Evolutionary conservation across 768 basidiomycete species (phyloP).

Genomic region (Dioszegia hungarica): DNA sequence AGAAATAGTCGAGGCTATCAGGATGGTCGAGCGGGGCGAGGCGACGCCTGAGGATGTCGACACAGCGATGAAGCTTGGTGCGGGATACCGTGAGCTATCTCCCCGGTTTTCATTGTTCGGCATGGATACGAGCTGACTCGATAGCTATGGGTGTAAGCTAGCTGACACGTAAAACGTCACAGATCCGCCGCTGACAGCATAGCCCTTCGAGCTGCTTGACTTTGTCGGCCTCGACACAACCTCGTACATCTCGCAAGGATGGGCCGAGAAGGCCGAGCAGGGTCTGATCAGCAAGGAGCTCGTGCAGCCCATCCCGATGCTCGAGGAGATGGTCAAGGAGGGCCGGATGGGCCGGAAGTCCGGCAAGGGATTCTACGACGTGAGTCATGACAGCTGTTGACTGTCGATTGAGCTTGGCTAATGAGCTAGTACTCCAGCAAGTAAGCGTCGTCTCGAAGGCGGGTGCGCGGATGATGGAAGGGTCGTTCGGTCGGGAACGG

Average conservation of each 20-base stretch:
- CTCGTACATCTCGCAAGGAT: slow-evolving; percentile 50
- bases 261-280: slow-evolving; percentile 48
- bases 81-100: slow-evolving; percentile 48
- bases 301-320: slow-evolving; percentile 44
- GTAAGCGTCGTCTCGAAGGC: too few species aligned
- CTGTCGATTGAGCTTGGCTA: too few species aligned
- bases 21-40: slow-evolving; percentile 53
- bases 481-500: too few species aligned
- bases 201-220: slow-evolving; percentile 49
- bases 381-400: slow-evolving; percentile 15
- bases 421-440: background rate
- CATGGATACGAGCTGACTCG: background rate
- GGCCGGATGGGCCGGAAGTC: slow-evolving; percentile 52
- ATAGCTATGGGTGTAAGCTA: slow-evolving; percentile 45
- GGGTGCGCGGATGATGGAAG: too few species aligned
- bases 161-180: slow-evolving; percentile 12
- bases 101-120: background rate
- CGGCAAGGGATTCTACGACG: slow-evolving; percentile 52
- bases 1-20: slow-evolving; percentile 52
- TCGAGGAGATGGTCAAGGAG: slow-evolving; percentile 50
- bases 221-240: slow-evolving; percentile 52
- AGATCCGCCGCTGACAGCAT: too few species aligned
- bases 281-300: slow-evolving; percentile 45
- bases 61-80: slow-evolving; percentile 53
- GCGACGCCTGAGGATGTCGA: slow-evolving; percentile 51